Evolutionary conservation across 2,329 filamentous ascomycete species (phyloP), one percentile per base, ranked within the genome.

Genomic region (Talaromyces sp.): DNA sequence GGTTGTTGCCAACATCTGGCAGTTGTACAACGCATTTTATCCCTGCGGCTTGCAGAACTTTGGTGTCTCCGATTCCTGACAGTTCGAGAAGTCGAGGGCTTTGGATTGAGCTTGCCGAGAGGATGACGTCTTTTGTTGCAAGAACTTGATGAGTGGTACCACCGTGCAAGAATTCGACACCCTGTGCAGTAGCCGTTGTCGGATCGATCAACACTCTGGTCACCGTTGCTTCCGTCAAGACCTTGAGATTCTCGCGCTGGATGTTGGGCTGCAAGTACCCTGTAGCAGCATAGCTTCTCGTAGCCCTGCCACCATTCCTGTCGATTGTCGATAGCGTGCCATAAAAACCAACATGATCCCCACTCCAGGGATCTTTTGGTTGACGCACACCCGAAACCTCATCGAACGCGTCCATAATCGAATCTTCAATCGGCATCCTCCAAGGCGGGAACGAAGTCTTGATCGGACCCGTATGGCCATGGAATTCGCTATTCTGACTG

Each of bases 261-360:
- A 27, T 27, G 17, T 27, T 51, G 5, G 47, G 47, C 11, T 51
- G 22, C 22, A 51, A 17, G 25, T 51, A 27, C 2, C 25, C 22
- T 17, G 47, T 51, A 27, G 47, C 47, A 8, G 47, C 47, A 29
- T 51, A 51, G 25, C 22, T 51, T 13, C 47, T 51, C 27, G 22
- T 25, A 17, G 22, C 47, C 47, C 13, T 51, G 13, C 22, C 22
- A 29, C 8, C 47, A 7, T 51, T 27, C 11, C 47, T 22, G 11
- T 27, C 47, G 22, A 51, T 51, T 15, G 47, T 51, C 3, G 22
- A 51, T 15, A 51, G 13, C 13, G 47, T 51, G 13, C 47, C 22
- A 27, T 51, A 60, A 25, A 60, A 60, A 45, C 58, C 58, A 60
- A 60, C 36, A 31, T 60, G 58, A 47, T 60, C 25, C 7, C 58